Evolutionary conservation across 306 rosid species (phyloP).

Genomic region (Quercus parvula): DNA sequence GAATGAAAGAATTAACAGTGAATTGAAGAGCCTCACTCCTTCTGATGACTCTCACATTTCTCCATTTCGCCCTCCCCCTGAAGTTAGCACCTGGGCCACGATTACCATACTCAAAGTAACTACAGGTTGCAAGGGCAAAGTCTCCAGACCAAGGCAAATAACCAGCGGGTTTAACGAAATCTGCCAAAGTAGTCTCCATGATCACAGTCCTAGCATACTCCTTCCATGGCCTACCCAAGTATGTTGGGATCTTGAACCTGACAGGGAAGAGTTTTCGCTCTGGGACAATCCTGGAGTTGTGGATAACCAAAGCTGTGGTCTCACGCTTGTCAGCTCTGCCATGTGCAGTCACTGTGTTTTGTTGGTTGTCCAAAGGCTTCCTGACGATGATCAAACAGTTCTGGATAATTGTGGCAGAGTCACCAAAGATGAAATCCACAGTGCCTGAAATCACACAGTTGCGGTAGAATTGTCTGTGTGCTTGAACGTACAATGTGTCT

Average conservation of each 20-base stretch:
- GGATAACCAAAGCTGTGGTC: slow-evolving; percentile 44
- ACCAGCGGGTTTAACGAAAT: slow-evolving; percentile 43
- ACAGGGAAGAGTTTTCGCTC: slow-evolving; percentile 29
- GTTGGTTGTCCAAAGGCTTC: slow-evolving; percentile 36
- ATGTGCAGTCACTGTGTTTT: slow-evolving; percentile 53
- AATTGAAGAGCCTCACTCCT: slow-evolving; percentile 37
- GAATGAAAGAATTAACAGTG: slow-evolving; percentile 28
- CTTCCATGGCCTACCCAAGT: slow-evolving; percentile 75
- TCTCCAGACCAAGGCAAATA: slow-evolving; percentile 32
- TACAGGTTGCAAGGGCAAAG: slow-evolving; percentile 31
- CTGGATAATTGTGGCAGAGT: slow-evolving; percentile 43
- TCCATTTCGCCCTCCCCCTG: slow-evolving; percentile 52
- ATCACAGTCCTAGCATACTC: slow-evolving; percentile 37
- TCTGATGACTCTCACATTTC: slow-evolving; percentile 33
- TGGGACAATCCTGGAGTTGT: slow-evolving; percentile 51
- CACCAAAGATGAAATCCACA: slow-evolving; percentile 73
- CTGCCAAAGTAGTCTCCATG: slow-evolving; percentile 54
- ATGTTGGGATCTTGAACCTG: slow-evolving; percentile 33
- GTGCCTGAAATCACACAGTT: slow-evolving; percentile 80
- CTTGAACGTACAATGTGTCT: slow-evolving; percentile 62
- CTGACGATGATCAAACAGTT: slow-evolving; percentile 49
- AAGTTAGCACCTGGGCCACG: slow-evolving; percentile 46
- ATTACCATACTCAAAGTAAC: slow-evolving; percentile 62
- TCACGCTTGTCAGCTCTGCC: slow-evolving; percentile 19
- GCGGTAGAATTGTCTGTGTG: slow-evolving; percentile 65